Conservation (phyloP, 1,139 yeast genomes). For the Suhomyces bribrorum region DNA sequence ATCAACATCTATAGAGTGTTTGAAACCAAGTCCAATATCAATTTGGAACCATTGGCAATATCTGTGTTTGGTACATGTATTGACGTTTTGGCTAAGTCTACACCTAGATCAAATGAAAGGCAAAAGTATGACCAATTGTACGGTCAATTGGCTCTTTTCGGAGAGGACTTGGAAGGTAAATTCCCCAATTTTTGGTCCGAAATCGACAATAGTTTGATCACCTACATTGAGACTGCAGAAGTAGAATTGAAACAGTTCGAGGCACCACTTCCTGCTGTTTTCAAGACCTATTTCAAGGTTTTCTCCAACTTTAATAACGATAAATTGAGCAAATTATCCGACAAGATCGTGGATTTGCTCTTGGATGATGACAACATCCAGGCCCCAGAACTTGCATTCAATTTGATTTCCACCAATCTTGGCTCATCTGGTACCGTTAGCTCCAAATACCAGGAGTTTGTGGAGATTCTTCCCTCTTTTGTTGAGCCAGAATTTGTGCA, state of each 20-base stretch:
- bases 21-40: background rate
- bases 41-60: slow-evolving; percentile 4
- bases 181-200: slow-evolving; percentile 1
- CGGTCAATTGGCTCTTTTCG: background rate
- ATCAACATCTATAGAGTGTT: slow-evolving; percentile 18
- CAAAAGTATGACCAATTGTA: background rate
- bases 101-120: slow-evolving; percentile 4
- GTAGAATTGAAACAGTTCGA: background rate
- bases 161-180: background rate
- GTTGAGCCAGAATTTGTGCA: slow-evolving; percentile 30
- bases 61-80: slow-evolving; percentile 11
- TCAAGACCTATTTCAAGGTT: slow-evolving; percentile 4
- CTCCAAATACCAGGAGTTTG: slow-evolving; percentile 1
- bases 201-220: background rate
- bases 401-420: slow-evolving; percentile 13
- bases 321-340: slow-evolving; percentile 12
- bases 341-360: slow-evolving; percentile 21
- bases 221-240: slow-evolving; percentile 1
- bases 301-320: slow-evolving; percentile 1
- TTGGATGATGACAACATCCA: slow-evolving; percentile 19
- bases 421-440: background rate
- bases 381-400: slow-evolving; percentile 18
- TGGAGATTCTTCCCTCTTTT: slow-evolving; percentile 27
- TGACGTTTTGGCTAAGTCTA: slow-evolving; percentile 15
- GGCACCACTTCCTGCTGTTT: background rate